phyloP scores from a whole-genome alignment of 2,329 filamentous ascomycete species.

The Colletotrichum sansevieriae region DNA sequence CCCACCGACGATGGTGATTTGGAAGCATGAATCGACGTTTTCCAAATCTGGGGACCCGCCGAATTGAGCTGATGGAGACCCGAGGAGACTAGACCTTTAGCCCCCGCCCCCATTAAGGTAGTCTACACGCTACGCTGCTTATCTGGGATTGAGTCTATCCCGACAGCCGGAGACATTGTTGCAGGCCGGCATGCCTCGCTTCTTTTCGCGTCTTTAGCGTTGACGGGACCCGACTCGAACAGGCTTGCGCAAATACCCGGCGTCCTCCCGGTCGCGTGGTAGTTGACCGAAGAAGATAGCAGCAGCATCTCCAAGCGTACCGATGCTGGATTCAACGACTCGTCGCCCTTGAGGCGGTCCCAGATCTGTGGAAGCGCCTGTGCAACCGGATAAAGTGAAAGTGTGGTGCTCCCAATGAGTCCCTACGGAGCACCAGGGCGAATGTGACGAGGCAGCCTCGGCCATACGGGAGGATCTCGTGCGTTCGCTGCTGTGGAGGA shows the following conservation, averaged over 20 bases:
- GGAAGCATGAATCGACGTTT: constrained; percentile 8
- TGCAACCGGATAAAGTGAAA: constrained; percentile 29
- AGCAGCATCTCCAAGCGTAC: background rate
- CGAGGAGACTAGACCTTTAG: background rate
- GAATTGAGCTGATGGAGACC: constrained; percentile 11
- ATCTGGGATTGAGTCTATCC: constrained; percentile 1
- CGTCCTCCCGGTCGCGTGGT: background rate
- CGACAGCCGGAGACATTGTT: background rate
- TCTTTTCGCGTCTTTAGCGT: background rate
- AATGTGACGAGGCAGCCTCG: background rate
- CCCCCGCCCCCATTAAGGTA: background rate
- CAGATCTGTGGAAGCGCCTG: constrained; percentile 22
- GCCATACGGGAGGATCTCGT: constrained; percentile 1
- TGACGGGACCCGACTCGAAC: background rate
- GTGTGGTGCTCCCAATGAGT: background rate
- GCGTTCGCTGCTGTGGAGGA: no score
- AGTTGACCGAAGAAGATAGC: constrained; percentile 11
- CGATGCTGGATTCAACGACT: no score
- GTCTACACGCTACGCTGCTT: background rate
- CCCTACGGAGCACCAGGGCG: background rate
- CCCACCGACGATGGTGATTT: constrained; percentile 17
- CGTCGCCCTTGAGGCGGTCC: constrained; percentile 12
- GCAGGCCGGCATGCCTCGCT: background rate
- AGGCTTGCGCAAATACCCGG: constrained; percentile 4
- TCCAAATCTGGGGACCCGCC: constrained; percentile 19